Percentiles rank a stretch among this genome's conserved stretches.
phyloP scores from a whole-genome alignment of 352 stramenopile species.

The Globisporangium heterothallicum region DNA sequence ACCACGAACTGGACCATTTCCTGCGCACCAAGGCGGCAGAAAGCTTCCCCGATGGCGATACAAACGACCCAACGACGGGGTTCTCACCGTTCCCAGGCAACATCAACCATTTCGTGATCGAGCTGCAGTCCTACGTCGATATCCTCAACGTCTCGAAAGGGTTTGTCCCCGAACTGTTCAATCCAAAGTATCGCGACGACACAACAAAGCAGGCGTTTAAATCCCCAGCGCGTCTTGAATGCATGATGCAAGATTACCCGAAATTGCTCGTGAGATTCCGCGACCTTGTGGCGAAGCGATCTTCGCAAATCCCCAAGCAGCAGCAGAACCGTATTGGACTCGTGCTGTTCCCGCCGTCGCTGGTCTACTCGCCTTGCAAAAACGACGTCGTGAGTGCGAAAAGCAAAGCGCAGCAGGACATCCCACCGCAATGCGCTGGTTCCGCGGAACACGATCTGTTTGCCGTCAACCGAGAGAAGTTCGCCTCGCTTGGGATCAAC shows the following conservation, averaged over 20 bases:
- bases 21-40: slow-evolving; percentile 35
- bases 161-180: slow-evolving; percentile 67
- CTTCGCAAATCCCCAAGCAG: slow-evolving; percentile 10
- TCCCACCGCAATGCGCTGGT: slow-evolving; percentile 57
- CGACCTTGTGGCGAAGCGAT: slow-evolving; percentile 10
- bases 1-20: slow-evolving; percentile 70
- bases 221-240: slow-evolving; percentile 59
- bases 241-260: slow-evolving; percentile 79
- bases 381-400: slow-evolving; percentile 55
- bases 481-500: slow-evolving; percentile 23
- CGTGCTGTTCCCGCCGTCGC: slow-evolving; percentile 43
- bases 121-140: slow-evolving; percentile 39
- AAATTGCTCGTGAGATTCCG: slow-evolving; percentile 43
- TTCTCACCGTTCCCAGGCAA: slow-evolving; percentile 68
- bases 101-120: slow-evolving; percentile 66
- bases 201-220: slow-evolving; percentile 44
- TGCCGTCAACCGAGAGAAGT: slow-evolving; percentile 34
- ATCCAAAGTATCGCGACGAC: slow-evolving; percentile 44
- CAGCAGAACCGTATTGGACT: slow-evolving; percentile 27
- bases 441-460: slow-evolving; percentile 68
- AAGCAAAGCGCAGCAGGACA: slow-evolving; percentile 40
- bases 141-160: slow-evolving; percentile 45
- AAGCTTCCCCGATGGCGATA: slow-evolving; percentile 51
- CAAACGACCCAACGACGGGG: slow-evolving; percentile 44
- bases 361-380: slow-evolving; percentile 77